phyloP scores from a whole-genome alignment of 169 alveolate genomes.

The Theileria sp. region DNA sequence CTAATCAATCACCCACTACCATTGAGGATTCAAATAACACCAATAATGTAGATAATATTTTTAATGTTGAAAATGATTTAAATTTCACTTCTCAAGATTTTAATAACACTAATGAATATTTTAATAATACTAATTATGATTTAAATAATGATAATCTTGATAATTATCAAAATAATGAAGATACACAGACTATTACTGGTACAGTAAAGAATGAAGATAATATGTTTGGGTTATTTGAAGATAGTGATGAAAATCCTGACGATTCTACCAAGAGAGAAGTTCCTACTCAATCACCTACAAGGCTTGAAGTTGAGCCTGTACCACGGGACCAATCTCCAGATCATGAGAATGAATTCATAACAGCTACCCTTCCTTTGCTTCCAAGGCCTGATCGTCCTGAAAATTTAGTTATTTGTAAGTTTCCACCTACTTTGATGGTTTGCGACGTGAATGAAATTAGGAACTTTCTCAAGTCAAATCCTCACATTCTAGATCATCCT shows the following conservation, averaged over 20 bases:
- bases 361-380: slow-evolving; percentile 17
- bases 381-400: slow-evolving; percentile 42
- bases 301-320: not conserved
- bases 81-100: no score
- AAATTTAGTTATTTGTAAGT: slow-evolving; percentile 58
- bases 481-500: slow-evolving; percentile 52
- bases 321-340: slow-evolving; percentile 8
- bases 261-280: slow-evolving; percentile 6
- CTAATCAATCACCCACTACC: not conserved
- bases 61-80: no score
- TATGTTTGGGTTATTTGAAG: slow-evolving; percentile 54
- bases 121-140: not conserved
- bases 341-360: not conserved
- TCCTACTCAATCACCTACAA: not conserved
- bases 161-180: not conserved
- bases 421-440: slow-evolving; percentile 59
- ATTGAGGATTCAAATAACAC: not conserved
- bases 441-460: slow-evolving; percentile 46
- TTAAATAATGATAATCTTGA: not conserved
- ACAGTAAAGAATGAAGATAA: not conserved
- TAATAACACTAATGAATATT: not conserved
- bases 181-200: not conserved
- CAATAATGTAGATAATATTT: no score
- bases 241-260: slow-evolving; percentile 32
- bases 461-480: slow-evolving; percentile 32